These are phyloP conservation scores for Corylus heterophylla DNA, from an alignment of 306 rosid genomes.

Conservation along the genomic window DNA sequence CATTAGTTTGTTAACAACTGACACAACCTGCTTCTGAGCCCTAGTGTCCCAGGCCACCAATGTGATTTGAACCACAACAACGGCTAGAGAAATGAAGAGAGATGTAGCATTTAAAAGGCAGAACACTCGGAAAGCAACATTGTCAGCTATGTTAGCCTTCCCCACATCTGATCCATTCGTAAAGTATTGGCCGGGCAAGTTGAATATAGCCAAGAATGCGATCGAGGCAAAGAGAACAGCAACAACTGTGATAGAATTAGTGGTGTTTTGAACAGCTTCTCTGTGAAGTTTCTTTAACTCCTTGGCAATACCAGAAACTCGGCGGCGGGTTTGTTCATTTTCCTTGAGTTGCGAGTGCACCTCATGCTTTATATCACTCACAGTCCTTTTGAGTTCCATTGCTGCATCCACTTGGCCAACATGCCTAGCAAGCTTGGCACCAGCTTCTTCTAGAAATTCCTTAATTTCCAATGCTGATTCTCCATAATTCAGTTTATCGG, in stretches of 20 bases:
- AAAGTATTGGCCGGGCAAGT: constrained; percentile 89
- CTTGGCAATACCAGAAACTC: constrained; percentile 95
- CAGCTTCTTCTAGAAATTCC: constrained; percentile 68
- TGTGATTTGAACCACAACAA: constrained; percentile 95
- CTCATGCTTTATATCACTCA: constrained; percentile 93
- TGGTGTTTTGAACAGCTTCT: constrained; percentile 93
- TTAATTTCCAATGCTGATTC: constrained; percentile 65
- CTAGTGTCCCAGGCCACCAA: constrained; percentile 97
- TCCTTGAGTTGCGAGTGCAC: constrained; percentile 81
- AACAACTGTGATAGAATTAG: constrained; percentile 75
- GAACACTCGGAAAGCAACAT: constrained; percentile 69
- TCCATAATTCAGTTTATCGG: constrained; percentile 80
- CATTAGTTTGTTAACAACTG: constrained; percentile 93
- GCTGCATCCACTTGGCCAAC: constrained; percentile 86
- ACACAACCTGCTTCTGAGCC: constrained; percentile 89
- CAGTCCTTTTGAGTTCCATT: constrained; percentile 92
- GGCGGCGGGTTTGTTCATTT: constrained; percentile 72
- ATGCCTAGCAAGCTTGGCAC: constrained; percentile 84
- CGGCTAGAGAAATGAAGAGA: constrained; percentile 91
- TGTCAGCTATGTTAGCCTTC: constrained; percentile 57
- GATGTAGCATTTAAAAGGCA: constrained; percentile 79
- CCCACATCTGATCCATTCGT: constrained; percentile 37
- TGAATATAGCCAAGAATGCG: constrained; percentile 93
- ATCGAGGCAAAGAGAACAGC: constrained; percentile 95
- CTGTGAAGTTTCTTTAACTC: constrained; percentile 90